Evolutionary conservation across 768 basidiomycete species (phyloP), one percentile per base, ranked within the genome.

Genomic region (Rhizopogon rudus): DNA sequence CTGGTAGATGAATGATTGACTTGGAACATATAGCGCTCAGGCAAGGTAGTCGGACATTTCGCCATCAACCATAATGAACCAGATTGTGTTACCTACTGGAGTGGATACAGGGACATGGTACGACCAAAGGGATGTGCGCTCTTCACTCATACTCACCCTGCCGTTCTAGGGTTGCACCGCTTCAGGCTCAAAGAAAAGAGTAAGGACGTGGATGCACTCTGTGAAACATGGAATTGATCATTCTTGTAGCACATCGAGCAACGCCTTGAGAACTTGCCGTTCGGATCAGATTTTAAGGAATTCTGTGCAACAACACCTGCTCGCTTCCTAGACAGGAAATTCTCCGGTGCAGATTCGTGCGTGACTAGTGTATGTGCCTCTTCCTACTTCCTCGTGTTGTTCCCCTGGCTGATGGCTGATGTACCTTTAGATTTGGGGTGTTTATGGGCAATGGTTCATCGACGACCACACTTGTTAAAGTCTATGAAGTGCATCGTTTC

Each of bases 261-360:
- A 6, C 62, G 61, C 20, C 51, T 73, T 5, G 56, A 58, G 48
- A 62, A 68, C 39, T 52, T 73, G 12, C 69, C 63, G 0, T 6
- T 48, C 7, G 55, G 60, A 6, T 53, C 58, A 17, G 60, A 71
- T n/a, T 73, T 70, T 71, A 56, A 45, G 13, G 63, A 67, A 14
- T 71, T 73, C 53, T 72, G 71, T 49, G 68, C 69, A 1, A 70
- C 72, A 2, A 73, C 71, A 0, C 71, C 71, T 1, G 51, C 54
- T 10, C n/a, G 25, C n/a, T 67, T 72, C 45, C 41, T 54, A 13
- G 37, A 60, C 0, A 42, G 59, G 54, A 51, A 66, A 14, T 73
- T 71, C 17, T 43, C 44, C 0, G 55, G 67, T 39, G 58, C 61
- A 41, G 20, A 53, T 14, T 29, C 61, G 43, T 49, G 46, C 20